These are phyloP conservation scores for Pleurotus salmoneostramineus DNA, from an alignment of 768 basidiomycete species.

Conservation along the genomic window DNA sequence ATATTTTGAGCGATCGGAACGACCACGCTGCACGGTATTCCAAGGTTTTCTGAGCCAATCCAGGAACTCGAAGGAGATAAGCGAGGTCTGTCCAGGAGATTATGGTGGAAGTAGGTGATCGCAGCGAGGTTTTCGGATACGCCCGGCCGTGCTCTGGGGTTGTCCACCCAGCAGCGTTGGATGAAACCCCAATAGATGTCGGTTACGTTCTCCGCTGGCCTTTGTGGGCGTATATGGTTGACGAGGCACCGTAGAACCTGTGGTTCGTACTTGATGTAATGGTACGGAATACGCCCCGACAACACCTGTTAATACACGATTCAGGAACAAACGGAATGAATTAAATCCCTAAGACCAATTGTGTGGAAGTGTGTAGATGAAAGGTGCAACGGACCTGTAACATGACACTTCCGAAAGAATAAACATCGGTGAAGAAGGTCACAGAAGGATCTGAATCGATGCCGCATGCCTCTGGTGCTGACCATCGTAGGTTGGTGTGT, in stretches of 20 bases:
- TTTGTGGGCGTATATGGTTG: conserved; percentile 5
- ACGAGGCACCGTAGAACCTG: conserved; percentile 8
- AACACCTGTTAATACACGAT: conserved; percentile 1
- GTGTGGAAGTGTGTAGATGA: not conserved
- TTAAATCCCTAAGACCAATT: not conserved
- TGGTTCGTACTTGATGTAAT: not conserved
- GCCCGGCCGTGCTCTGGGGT: conserved; percentile 7
- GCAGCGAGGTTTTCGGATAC: conserved; percentile 4
- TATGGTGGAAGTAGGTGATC: conserved; percentile 2
- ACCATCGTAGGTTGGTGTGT: conserved; percentile 5
- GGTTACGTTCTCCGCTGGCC: not conserved
- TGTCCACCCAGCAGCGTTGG: conserved; percentile 5
- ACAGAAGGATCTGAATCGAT: conserved; percentile 1
- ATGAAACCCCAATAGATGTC: conserved; percentile 10
- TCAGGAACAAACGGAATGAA: not conserved
- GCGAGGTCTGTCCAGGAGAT: not conserved
- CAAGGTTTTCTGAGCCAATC: not conserved
- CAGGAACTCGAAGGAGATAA: not conserved
- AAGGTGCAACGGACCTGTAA: conserved; percentile 1
- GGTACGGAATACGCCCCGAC: conserved; percentile 9
- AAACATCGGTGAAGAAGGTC: conserved; percentile 8
- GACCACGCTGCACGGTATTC: not conserved
- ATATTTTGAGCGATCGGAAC: not conserved
- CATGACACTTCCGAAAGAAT: conserved; percentile 11
- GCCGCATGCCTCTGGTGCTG: conserved; percentile 7